Evolutionary conservation across 192 early-diverging fungal species (phyloP), one percentile per base, ranked within the genome.

Genomic region (Coemansia pectinata): DNA sequence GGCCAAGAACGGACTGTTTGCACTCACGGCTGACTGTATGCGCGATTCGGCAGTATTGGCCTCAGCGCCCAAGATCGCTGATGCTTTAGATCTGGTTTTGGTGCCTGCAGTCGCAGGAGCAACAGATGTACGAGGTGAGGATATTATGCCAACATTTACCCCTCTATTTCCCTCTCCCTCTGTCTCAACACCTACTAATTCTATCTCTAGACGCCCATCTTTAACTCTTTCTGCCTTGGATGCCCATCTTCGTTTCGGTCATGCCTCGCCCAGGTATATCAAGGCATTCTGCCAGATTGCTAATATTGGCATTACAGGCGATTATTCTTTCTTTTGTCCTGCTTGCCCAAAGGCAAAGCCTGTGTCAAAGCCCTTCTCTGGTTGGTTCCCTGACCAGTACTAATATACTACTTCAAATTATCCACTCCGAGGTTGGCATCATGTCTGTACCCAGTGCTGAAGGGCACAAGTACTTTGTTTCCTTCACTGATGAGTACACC

Each of bases 391-490:
- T 52, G 47, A 48, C 47, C 19, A 48, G 19, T 19, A 19, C 47
- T 6, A 21, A 17, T 19, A 8, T 1, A 8, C 47, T 19, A 19
- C 47, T 48, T 19, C 47, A 48, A 21, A 19, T 21, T 48, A 48
- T 48, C 19, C 5, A 48, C 19, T 21, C 47, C 7, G 19, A 48
- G 4, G 47, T 48, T 48, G 47, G 47, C 19, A 21, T 48, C 21
- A 48, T 48, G 47, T 48, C 47, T 21, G 19, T 48, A 48, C 47
- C 47, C 23, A 48, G 47, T 48, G 48, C 48, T 52, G 48, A 52
- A 23, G 38, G 50, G 34, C 33, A 66, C 47, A 34, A 38, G 34
- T 66, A 66, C 31, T n/a, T 55, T 53, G 64, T 66, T 34, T 38
- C 64, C 0, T 53, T 53, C 10, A 66, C 52, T 39, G 64, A 53